A percentile compares a stretch with the other conserved stretches of the same genome.
These are phyloP conservation scores for Glycine latifolia DNA, from an alignment of 306 rosid genomes.

Conservation along the genomic window DNA sequence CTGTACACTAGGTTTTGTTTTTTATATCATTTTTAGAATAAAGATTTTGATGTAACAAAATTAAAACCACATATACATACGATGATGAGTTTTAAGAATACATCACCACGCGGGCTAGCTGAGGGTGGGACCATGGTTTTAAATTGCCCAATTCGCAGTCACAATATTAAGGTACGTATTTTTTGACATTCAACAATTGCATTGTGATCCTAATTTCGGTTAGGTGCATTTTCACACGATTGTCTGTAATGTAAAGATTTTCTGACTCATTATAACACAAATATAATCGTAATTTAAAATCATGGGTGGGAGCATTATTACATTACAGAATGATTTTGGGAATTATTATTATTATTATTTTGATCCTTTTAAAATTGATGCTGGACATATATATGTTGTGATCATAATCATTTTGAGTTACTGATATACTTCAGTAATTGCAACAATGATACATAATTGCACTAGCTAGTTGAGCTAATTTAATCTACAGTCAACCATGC, in stretches of 20 bases:
- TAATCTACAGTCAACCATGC: constrained; percentile 58
- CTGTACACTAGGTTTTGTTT: constrained; percentile 28
- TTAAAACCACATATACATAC: neutral
- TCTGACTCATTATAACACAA: too few relatives aligned
- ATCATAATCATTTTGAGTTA: constrained; percentile 54
- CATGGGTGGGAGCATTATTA: constrained; percentile 6
- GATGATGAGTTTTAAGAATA: constrained; percentile 34
- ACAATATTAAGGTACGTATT: too few relatives aligned
- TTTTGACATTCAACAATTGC: too few relatives aligned
- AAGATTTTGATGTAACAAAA: constrained; percentile 9
- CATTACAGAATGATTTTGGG: constrained; percentile 33
- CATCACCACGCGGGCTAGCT: constrained; percentile 24
- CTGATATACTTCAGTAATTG: constrained; percentile 52
- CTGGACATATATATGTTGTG: constrained; percentile 10
- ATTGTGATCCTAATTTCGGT: too few relatives aligned
- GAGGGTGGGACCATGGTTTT: constrained; percentile 28
- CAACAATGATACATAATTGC: constrained; percentile 56
- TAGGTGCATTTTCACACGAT: too few relatives aligned
- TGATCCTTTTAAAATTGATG: neutral
- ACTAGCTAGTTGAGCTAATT: constrained; percentile 41
- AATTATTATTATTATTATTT: neutral
- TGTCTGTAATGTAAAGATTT: too few relatives aligned
- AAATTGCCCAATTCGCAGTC: too few relatives aligned
- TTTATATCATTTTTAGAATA: constrained; percentile 20
- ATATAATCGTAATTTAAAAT: too few relatives aligned